phyloP scores from a whole-genome alignment of 768 basidiomycete genomes.

The Scleroderma citrinum region DNA sequence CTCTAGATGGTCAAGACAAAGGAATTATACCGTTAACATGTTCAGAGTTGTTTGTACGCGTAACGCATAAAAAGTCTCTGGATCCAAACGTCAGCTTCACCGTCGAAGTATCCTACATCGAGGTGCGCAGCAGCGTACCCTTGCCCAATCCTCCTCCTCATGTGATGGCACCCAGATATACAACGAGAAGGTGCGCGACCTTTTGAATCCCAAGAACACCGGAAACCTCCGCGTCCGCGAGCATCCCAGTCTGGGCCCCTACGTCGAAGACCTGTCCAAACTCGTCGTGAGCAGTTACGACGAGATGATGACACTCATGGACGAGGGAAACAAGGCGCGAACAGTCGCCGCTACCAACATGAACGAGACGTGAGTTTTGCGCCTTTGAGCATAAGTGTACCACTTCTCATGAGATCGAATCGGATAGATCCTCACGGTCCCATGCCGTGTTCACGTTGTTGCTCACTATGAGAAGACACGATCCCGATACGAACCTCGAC shows the following conservation, averaged over 20 bases:
- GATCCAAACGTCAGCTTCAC: constrained; percentile 76
- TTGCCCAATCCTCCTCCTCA: background rate
- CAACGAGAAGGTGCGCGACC: constrained; percentile 96
- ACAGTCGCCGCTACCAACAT: constrained; percentile 99
- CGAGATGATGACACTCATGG: constrained; percentile 99
- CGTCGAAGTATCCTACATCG: constrained; percentile 98
- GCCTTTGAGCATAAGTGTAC: background rate
- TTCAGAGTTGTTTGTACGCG: constrained; percentile 84
- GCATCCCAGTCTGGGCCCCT: constrained; percentile 94
- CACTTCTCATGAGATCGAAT: background rate
- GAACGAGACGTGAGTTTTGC: constrained; percentile 88
- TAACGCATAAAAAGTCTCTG: constrained; percentile 51
- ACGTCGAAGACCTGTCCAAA: constrained; percentile 96
- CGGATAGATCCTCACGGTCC: constrained; percentile 79
- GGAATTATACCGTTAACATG: constrained; percentile 98
- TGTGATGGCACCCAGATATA: constrained; percentile 57
- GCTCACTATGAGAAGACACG: constrained; percentile 87
- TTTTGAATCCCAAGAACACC: constrained; percentile 95
- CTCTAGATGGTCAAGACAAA: constrained; percentile 84
- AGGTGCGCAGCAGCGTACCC: constrained; percentile 38
- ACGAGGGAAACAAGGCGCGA: constrained; percentile 97
- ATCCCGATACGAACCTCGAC: constrained; percentile 77
- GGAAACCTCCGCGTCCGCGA: constrained; percentile 96
- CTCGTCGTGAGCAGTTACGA: constrained; percentile 86
- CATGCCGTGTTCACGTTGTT: constrained; percentile 98